These are phyloP conservation scores for Corchorus olitorius DNA, from an alignment of 345 rosid genomes.

Conservation along the genomic window DNA sequence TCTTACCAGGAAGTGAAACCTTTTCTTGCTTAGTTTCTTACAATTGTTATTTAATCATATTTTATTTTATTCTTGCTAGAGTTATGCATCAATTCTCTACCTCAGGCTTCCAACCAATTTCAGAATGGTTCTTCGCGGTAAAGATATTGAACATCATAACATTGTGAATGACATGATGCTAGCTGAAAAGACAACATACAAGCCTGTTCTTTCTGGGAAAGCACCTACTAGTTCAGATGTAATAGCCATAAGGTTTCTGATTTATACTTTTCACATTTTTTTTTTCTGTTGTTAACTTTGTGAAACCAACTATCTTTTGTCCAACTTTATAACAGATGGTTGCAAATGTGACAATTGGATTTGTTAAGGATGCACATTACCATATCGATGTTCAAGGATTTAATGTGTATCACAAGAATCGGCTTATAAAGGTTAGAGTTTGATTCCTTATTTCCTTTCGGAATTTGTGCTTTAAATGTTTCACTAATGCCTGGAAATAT, in stretches of 20 bases:
- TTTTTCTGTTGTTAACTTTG: neutral
- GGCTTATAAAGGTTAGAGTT: constrained; percentile 68
- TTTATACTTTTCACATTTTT: neutral
- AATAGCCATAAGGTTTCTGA: constrained; percentile 15
- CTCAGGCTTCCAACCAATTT: constrained; percentile 60
- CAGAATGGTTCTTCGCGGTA: constrained; percentile 56
- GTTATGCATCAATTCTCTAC: constrained; percentile 81
- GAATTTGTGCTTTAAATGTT: neutral
- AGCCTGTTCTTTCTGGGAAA: constrained; percentile 43
- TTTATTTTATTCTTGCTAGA: constrained; percentile 37
- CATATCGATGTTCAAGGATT: constrained; percentile 84
- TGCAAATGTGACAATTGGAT: constrained; percentile 62
- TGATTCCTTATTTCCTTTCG: neutral
- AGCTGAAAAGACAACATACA: constrained; percentile 41
- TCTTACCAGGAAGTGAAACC: neutral
- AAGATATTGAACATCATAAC: constrained; percentile 61
- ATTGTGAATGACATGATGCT: constrained; percentile 65
- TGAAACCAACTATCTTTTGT: neutral
- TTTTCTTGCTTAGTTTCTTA: constrained; percentile 2
- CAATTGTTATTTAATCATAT: neutral
- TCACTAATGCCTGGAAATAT: neutral
- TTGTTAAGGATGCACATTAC: constrained; percentile 73
- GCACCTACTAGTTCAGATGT: constrained; percentile 37
- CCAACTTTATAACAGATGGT: constrained; percentile 42
- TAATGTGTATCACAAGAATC: constrained; percentile 79